phyloP scores from a whole-genome alignment of 2,329 filamentous ascomycete species.

The Aspergillus latus region DNA sequence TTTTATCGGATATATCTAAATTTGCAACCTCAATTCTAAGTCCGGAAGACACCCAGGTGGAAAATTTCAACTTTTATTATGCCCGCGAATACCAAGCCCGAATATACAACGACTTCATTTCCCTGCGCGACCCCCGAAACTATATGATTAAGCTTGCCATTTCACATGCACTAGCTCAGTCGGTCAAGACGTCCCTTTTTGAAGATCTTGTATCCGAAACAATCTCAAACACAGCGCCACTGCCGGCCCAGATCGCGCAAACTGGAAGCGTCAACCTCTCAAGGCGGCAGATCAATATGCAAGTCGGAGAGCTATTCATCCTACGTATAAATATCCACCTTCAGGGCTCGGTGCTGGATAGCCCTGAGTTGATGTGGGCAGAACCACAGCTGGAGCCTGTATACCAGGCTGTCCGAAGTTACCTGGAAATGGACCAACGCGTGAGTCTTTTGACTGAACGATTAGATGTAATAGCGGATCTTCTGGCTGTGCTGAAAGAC shows the following conservation, averaged over 20 bases:
- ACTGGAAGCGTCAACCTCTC: constrained; percentile 90
- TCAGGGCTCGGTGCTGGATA: constrained; percentile 93
- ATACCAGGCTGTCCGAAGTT: constrained; percentile 91
- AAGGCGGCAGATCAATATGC: constrained; percentile 95
- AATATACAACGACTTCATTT: constrained; percentile 99
- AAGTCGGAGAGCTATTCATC: constrained; percentile 98
- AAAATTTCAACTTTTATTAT: constrained; percentile 99
- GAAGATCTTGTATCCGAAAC: constrained; percentile 94
- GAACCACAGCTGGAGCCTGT: constrained; percentile 96
- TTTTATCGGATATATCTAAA: constrained; percentile 92
- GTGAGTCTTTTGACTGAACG: constrained; percentile 86
- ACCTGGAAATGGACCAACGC: constrained; percentile 96
- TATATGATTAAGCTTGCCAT: constrained; percentile 99
- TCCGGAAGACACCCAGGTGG: constrained; percentile 86
- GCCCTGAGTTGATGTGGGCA: constrained; percentile 96
- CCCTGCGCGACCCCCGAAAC: constrained; percentile 85
- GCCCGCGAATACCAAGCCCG: constrained; percentile 95
- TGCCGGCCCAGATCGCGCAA: constrained; percentile 86
- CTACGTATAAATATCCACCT: constrained; percentile 96
- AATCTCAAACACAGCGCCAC: constrained; percentile 87
- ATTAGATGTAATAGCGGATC: constrained; percentile 87
- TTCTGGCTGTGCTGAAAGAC: constrained; percentile 90
- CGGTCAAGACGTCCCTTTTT: constrained; percentile 95
- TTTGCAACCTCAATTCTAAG: constrained; percentile 90
- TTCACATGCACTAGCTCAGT: constrained; percentile 91